Evolutionary conservation across 129 eudicot species (phyloP), one percentile per base, ranked within the genome.

Genomic region (Deinandra increscens): DNA sequence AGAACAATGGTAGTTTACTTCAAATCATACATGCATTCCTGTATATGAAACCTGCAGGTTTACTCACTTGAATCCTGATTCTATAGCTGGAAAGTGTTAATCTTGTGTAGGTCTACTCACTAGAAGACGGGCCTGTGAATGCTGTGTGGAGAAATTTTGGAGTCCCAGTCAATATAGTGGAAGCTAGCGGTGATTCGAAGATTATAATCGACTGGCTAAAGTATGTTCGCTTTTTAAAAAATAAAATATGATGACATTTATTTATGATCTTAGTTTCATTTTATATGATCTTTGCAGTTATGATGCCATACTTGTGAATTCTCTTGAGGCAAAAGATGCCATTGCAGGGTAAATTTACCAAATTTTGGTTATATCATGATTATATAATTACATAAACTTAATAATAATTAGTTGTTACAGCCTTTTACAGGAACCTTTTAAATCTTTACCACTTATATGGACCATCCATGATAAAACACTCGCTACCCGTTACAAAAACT

Each of bases 381-480:
- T n/a, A 31, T 48, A n/a, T 65, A 37, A 72, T 38, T 59, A 31
- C 39, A 60, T 60, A 50, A 51, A 51, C 51, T 80, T 68, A 86
- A 82, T 79, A 79, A 78, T n/a, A 73, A 78, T 77, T 84, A 87
- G 82, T 71, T 83, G 55, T 81, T 60, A 66, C 95, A 94, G 99
- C 82, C 88, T 94, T 66, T 81, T 84, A 81, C 97, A 94, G 94
- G 99, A 90, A 70, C 99, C 99, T 50, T 94, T 87, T 76, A 87
- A 79, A 80, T 80, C 88, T 4, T 63, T 94, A 45, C 97, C 99
- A 34, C 83, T 94, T 20, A 75, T 94, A 64, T 94, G 99, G 99
- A 85, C 88, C 19, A 74, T 94, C 39, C 91, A 94, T 67, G 97
- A 90, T 70, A 78, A 70, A 64, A 46, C 80, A 60, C 97, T 94